Evolutionary conservation across 2,329 filamentous ascomycete genomes (phyloP).

Genomic region (Clarireedia paspali): DNA sequence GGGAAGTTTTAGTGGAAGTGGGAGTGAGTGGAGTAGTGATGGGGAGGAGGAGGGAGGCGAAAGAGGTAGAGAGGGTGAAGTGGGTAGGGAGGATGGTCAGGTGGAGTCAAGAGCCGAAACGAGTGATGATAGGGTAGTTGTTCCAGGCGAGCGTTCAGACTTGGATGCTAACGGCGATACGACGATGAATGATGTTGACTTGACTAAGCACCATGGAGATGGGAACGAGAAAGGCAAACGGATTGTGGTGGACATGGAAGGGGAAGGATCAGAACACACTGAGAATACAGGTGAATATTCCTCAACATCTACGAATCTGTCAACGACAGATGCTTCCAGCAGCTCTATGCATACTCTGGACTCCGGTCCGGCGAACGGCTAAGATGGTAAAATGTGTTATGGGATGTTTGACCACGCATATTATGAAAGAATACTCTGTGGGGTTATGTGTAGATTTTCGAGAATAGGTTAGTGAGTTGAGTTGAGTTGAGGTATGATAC

Average conservation of each 20-base stretch:
- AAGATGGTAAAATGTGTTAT: constrained; percentile 8
- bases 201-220: neutral
- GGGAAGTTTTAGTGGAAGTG: constrained; percentile 32
- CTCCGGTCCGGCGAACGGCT: constrained; percentile 6
- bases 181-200: constrained; percentile 7
- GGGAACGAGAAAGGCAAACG: constrained; percentile 14
- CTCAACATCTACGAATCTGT: constrained; percentile 15
- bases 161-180: constrained; percentile 14
- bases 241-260: constrained; percentile 4
- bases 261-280: constrained; percentile 2
- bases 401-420: no score
- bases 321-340: constrained; percentile 19
- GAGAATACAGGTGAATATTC: constrained; percentile 16
- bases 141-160: neutral
- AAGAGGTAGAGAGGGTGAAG: neutral
- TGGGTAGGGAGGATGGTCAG: neutral
- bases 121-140: neutral
- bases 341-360: constrained; percentile 20
- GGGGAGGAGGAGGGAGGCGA: constrained; percentile 4
- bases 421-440: neutral
- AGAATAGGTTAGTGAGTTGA: no score
- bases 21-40: constrained; percentile 5
- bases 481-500: no score
- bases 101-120: no score
- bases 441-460: neutral